These are phyloP conservation scores for Centrapalus pauciflorus DNA, from an alignment of 129 eudicot species.

Conservation along the genomic window DNA sequence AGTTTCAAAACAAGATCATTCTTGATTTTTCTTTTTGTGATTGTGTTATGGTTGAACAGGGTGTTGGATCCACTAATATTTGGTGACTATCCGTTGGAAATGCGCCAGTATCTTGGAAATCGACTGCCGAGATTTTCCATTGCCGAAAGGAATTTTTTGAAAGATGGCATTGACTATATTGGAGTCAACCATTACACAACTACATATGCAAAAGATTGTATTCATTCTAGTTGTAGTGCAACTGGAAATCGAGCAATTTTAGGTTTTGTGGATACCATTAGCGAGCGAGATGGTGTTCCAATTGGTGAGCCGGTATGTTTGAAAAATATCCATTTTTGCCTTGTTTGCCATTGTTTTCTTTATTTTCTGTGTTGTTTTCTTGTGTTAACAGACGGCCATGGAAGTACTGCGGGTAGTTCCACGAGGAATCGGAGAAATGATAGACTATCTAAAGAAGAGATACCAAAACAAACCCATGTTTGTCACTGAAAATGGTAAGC, in stretches of 20 bases:
- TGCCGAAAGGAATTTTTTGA: constrained; percentile 35
- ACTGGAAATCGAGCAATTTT: constrained; percentile 40
- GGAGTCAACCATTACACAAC: constrained; percentile 65
- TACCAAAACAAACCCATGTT: constrained; percentile 76
- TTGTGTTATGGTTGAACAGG: constrained; percentile 34
- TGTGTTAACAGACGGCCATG: constrained; percentile 50
- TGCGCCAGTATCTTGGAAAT: constrained; percentile 41
- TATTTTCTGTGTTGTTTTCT: constrained; percentile 3
- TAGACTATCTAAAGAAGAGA: constrained; percentile 56
- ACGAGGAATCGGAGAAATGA: constrained; percentile 58
- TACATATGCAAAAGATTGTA: constrained; percentile 56
- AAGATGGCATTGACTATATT: constrained; percentile 47
- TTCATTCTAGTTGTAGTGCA: constrained; percentile 30
- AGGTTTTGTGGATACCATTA: constrained; percentile 33
- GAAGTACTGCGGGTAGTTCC: constrained; percentile 59
- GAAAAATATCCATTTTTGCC: background rate
- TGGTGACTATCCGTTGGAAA: constrained; percentile 66
- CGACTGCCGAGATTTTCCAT: constrained; percentile 45
- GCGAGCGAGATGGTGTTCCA: constrained; percentile 50
- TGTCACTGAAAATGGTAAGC: constrained; percentile 86
- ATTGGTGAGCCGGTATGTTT: constrained; percentile 63
- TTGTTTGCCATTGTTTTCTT: background rate
- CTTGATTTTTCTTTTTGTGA: background rate
- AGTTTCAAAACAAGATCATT: background rate
- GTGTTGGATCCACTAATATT: constrained; percentile 58